phyloP scores from a whole-genome alignment of 208 protist genomes.

The Leishmania braziliensis region DNA sequence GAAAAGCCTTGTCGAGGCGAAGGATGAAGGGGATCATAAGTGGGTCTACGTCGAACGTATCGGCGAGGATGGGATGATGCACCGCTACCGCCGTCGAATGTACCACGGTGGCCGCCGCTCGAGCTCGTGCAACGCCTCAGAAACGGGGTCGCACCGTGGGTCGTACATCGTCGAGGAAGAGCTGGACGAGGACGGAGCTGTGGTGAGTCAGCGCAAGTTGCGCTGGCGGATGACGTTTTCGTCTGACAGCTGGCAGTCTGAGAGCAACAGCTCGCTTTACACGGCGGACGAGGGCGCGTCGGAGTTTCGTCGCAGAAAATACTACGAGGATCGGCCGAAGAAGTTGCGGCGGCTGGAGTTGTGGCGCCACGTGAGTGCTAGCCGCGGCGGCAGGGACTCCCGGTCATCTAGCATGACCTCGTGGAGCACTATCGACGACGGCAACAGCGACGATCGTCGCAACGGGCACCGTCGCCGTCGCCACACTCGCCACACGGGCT shows the following conservation, averaged over 20 bases:
- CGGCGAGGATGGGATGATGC: constrained; percentile 34
- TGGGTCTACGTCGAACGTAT: constrained; percentile 46
- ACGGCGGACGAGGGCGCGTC: constrained; percentile 7
- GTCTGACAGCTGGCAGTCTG: neutral
- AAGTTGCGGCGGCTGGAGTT: constrained; percentile 39
- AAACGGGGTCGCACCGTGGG: neutral
- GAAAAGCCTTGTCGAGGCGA: constrained; percentile 21
- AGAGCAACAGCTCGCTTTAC: constrained; percentile 35
- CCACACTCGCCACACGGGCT: constrained; percentile 21
- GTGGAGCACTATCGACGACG: constrained; percentile 41
- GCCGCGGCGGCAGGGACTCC: constrained; percentile 9
- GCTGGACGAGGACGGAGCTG: constrained; percentile 38
- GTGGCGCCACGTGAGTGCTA: constrained; percentile 17
- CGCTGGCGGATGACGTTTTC: neutral
- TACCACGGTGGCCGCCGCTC: neutral
- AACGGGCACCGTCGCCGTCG: constrained; percentile 22
- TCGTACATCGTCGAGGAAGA: constrained; percentile 61
- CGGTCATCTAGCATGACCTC: constrained; percentile 34
- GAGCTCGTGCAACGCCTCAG: neutral
- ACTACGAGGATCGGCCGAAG: constrained; percentile 34
- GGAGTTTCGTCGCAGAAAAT: constrained; percentile 19
- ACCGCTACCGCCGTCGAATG: constrained; percentile 27
- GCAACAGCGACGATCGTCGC: constrained; percentile 15
- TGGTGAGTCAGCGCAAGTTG: constrained; percentile 38
- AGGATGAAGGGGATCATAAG: constrained; percentile 2